phyloP scores from a whole-genome alignment of 2,329 filamentous ascomycete species.

The Trichoderma semiorbis region DNA sequence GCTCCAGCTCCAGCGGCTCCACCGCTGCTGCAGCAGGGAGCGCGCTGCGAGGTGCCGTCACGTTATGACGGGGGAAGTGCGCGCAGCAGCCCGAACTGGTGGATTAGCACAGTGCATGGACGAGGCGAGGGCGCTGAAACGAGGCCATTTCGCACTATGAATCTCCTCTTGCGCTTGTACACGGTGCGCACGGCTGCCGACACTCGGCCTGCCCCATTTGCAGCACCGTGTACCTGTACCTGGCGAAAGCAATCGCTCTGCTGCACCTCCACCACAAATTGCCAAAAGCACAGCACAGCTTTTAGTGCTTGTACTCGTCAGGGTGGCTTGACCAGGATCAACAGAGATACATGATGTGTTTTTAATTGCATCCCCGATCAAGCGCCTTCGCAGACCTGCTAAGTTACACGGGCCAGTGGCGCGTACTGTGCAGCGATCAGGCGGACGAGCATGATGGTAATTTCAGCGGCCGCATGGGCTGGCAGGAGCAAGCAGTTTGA shows the following conservation, averaged over 20 bases:
- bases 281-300: not conserved
- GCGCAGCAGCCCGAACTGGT: slow-evolving; percentile 13
- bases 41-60: slow-evolving; percentile 10
- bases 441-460: slow-evolving; percentile 7
- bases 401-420: slow-evolving; percentile 12
- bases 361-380: slow-evolving; percentile 18
- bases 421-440: slow-evolving; percentile 8
- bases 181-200: not conserved
- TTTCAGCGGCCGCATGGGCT: slow-evolving; percentile 4
- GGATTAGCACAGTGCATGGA: slow-evolving; percentile 6
- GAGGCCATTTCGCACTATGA: not conserved
- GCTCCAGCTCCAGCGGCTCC: slow-evolving; percentile 7
- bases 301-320: not conserved
- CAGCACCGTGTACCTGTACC: slow-evolving; percentile 7
- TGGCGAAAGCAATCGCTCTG: not conserved
- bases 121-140: not conserved
- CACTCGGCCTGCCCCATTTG: not conserved
- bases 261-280: not conserved
- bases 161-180: slow-evolving; percentile 7
- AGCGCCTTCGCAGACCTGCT: not conserved
- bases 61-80: slow-evolving; percentile 4
- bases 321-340: slow-evolving; percentile 11
- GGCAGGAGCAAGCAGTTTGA: not conserved
- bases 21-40: slow-evolving; percentile 9
- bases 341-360: not conserved